Evolutionary conservation across 2,329 filamentous ascomycete genomes (phyloP).

Genomic region (Pyrenophora teres): DNA sequence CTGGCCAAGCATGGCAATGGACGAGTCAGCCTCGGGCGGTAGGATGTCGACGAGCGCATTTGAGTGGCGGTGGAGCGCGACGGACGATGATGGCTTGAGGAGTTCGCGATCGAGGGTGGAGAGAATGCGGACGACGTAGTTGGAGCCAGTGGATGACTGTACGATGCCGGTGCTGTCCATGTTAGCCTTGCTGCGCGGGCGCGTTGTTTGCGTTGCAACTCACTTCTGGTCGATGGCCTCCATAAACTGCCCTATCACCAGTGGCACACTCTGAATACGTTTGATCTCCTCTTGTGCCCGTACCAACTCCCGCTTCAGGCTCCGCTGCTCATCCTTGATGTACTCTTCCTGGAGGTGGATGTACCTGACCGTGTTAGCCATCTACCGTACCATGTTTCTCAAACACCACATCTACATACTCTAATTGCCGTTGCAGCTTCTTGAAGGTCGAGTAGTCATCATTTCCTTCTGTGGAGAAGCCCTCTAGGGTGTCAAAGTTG

Average conservation of each 20-base stretch:
- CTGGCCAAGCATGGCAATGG: constrained; percentile 94
- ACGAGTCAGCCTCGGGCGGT: constrained; percentile 97
- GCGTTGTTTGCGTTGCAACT: constrained; percentile 32
- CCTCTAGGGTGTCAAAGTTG: constrained; percentile 88
- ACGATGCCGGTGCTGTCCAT: constrained; percentile 85
- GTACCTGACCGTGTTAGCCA: constrained; percentile 62
- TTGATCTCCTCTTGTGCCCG: constrained; percentile 99
- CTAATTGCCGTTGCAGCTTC: constrained; percentile 93
- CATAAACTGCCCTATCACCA: constrained; percentile 99
- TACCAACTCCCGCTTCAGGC: constrained; percentile 94
- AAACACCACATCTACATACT: constrained; percentile 61
- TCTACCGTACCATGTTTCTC: not conserved
- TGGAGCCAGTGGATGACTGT: constrained; percentile 96
- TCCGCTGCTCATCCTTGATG: constrained; percentile 99
- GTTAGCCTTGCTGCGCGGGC: constrained; percentile 19
- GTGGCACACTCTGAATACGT: constrained; percentile 94
- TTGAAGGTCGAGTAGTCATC: constrained; percentile 97
- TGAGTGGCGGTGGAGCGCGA: constrained; percentile 96
- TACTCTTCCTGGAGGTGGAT: constrained; percentile 99
- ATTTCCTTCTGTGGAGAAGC: constrained; percentile 75
- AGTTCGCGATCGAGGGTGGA: constrained; percentile 98
- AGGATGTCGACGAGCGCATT: constrained; percentile 98
- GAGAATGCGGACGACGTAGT: constrained; percentile 98
- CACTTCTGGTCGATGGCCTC: constrained; percentile 99
- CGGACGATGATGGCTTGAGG: constrained; percentile 96